Evolutionary conservation across 441 rosid species (phyloP).

Genomic region (Isatis lusitanica): DNA sequence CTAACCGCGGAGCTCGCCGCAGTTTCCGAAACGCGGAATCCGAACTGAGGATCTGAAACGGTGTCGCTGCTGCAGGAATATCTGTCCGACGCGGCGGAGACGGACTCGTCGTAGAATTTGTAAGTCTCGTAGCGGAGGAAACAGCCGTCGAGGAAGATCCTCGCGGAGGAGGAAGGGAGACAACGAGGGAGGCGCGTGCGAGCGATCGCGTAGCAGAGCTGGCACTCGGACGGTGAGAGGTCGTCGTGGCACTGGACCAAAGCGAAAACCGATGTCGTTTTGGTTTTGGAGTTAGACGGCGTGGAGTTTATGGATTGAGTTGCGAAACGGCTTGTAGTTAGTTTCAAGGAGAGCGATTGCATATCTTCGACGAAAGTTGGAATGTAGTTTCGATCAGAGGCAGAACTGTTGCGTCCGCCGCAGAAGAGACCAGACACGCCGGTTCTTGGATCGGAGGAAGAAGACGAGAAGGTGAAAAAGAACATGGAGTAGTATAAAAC

Average conservation of each 20-base stretch:
- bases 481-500: neutral
- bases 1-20: slow-evolving; percentile 47
- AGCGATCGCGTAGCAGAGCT: slow-evolving; percentile 66
- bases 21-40: slow-evolving; percentile 43
- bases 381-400: slow-evolving; percentile 31
- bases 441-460: slow-evolving; percentile 49
- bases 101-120: slow-evolving; percentile 54
- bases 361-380: slow-evolving; percentile 62
- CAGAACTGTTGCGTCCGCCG: slow-evolving; percentile 34
- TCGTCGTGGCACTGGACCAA: slow-evolving; percentile 69
- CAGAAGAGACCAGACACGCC: slow-evolving; percentile 56
- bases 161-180: slow-evolving; percentile 60
- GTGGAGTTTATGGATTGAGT: slow-evolving; percentile 37
- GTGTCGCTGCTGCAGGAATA: slow-evolving; percentile 45
- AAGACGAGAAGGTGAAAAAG: neutral
- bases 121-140: slow-evolving; percentile 74
- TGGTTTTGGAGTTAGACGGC: neutral
- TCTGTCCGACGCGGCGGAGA: slow-evolving; percentile 40
- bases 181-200: slow-evolving; percentile 79
- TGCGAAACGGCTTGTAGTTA: slow-evolving; percentile 54
- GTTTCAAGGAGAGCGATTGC: slow-evolving; percentile 47
- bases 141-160: slow-evolving; percentile 81
- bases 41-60: neutral
- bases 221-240: slow-evolving; percentile 77
- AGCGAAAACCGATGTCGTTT: slow-evolving; percentile 40